Evolutionary conservation across 768 basidiomycete genomes (phyloP).

Genomic region (Cubamyces lactineus): DNA sequence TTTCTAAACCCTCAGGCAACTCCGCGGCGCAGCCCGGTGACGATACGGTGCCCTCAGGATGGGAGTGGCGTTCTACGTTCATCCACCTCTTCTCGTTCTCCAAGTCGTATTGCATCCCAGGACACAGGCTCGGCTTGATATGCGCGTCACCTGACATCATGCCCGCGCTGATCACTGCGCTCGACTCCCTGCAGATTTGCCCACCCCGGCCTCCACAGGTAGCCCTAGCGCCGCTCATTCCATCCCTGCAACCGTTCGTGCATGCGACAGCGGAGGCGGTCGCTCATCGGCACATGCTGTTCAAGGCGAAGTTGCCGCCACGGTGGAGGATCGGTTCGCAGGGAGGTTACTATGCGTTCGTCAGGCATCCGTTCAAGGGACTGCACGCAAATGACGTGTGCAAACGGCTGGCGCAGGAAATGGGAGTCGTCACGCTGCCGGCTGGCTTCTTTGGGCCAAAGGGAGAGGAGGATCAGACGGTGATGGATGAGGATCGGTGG

Average conservation of each 20-base stretch:
- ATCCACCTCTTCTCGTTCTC: slow-evolving; percentile 81
- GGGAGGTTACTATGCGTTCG: slow-evolving; percentile 82
- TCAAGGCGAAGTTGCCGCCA: slow-evolving; percentile 49
- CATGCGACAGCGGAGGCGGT: slow-evolving; percentile 51
- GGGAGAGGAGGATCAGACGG: slow-evolving; percentile 32
- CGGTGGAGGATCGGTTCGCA: slow-evolving; percentile 66
- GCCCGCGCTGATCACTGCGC: slow-evolving; percentile 54
- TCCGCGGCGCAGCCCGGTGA: background rate
- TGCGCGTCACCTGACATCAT: slow-evolving; percentile 62
- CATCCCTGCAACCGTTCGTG: slow-evolving; percentile 57
- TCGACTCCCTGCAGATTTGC: slow-evolving; percentile 84
- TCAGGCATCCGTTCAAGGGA: slow-evolving; percentile 61
- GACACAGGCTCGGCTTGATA: slow-evolving; percentile 77
- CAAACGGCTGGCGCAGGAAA: slow-evolving; percentile 56
- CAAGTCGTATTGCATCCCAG: slow-evolving; percentile 81
- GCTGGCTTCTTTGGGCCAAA: slow-evolving; percentile 57
- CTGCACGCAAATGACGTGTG: slow-evolving; percentile 57
- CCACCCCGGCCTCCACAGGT: slow-evolving; percentile 73
- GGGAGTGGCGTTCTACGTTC: slow-evolving; percentile 62
- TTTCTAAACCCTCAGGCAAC: slow-evolving; percentile 35
- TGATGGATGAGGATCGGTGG: slow-evolving; percentile 58
- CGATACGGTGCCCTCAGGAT: slow-evolving; percentile 11
- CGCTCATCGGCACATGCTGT: slow-evolving; percentile 56
- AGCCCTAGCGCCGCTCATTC: slow-evolving; percentile 61
- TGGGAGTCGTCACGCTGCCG: slow-evolving; percentile 71